Conservation (phyloP, 176 grass and related monocot species). For the Phyllostachys edulis region DNA sequence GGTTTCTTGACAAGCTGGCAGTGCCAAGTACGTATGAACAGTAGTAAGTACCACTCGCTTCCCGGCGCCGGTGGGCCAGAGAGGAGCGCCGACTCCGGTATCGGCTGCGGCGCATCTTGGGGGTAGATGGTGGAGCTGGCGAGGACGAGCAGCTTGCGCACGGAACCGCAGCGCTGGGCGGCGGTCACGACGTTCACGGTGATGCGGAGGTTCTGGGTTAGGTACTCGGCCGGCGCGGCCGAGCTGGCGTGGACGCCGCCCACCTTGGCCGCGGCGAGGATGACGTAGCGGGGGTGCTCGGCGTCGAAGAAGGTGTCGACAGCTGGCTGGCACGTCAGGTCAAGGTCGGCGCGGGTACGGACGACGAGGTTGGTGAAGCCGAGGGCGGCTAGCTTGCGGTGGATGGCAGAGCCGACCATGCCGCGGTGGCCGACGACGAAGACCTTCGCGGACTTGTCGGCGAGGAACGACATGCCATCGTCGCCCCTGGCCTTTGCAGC, state of each 20-base stretch:
- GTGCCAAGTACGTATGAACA: neutral
- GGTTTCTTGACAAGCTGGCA: neutral
- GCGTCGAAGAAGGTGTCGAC: conserved; percentile 51
- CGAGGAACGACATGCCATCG: conserved; percentile 31
- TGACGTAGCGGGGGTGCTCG: conserved; percentile 47
- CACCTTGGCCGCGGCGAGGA: conserved; percentile 22
- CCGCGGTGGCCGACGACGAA: conserved; percentile 54
- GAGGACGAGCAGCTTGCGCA: conserved; percentile 54
- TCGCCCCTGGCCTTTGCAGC: neutral
- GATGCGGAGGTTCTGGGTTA: conserved; percentile 53
- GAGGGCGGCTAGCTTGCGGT: conserved; percentile 29
- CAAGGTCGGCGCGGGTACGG: conserved; percentile 43
- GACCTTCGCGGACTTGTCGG: conserved; percentile 42
- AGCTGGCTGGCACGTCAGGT: conserved; percentile 43
- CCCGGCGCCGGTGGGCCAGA: conserved; percentile 42
- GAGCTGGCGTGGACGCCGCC: conserved; percentile 51
- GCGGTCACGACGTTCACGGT: conserved; percentile 47
- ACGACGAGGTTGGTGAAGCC: conserved; percentile 51
- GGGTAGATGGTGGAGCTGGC: conserved; percentile 55
- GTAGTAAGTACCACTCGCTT: conserved; percentile 46
- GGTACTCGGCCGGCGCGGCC: conserved; percentile 45
- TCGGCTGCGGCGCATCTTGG: conserved; percentile 45
- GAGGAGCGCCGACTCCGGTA: conserved; percentile 48
- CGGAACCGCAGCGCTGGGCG: conserved; percentile 36
- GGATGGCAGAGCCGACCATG: conserved; percentile 47